phyloP scores from a whole-genome alignment of 805 yeast species.

The Starmerella davenportii region DNA sequence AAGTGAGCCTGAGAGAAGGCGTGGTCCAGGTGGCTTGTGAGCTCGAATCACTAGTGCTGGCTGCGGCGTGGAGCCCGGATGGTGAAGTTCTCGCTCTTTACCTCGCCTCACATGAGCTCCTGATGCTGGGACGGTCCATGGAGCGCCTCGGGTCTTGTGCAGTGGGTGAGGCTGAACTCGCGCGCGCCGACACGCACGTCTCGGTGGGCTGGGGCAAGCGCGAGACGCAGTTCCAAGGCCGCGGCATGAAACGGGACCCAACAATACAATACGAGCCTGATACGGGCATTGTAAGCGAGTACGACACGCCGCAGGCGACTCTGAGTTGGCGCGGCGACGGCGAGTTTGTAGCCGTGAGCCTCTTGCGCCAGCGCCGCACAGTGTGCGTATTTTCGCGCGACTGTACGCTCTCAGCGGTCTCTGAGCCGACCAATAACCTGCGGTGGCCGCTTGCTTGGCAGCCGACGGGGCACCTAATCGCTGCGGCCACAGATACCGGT shows the following conservation, averaged over 20 bases:
- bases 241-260: slow-evolving; percentile 80
- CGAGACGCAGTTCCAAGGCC: slow-evolving; percentile 92
- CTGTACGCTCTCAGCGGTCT: slow-evolving; percentile 60
- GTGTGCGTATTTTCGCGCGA: slow-evolving; percentile 63
- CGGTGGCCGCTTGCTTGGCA: slow-evolving; percentile 69
- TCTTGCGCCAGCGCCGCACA: slow-evolving; percentile 46
- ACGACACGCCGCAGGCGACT: slow-evolving; percentile 30
- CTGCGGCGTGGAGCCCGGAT: slow-evolving; percentile 79
- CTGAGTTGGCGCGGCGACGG: slow-evolving; percentile 93
- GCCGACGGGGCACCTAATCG: slow-evolving; percentile 76
- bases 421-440: slow-evolving; percentile 75
- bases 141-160: too few species aligned
- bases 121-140: slow-evolving; percentile 50
- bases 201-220: slow-evolving; percentile 97
- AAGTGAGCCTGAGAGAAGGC: slow-evolving; percentile 30
- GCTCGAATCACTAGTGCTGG: slow-evolving; percentile 53
- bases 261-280: slow-evolving; percentile 64
- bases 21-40: slow-evolving; percentile 60
- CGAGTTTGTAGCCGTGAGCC: slow-evolving; percentile 54
- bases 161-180: slow-evolving; percentile 8
- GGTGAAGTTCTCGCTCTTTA: slow-evolving; percentile 65
- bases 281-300: slow-evolving; percentile 39
- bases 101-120: slow-evolving; percentile 25
- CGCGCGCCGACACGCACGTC: slow-evolving; percentile 57
- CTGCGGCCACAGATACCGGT: slow-evolving; percentile 32